These are phyloP conservation scores for Cicer arietinum DNA, from an alignment of 306 rosid genomes.

Conservation along the genomic window DNA sequence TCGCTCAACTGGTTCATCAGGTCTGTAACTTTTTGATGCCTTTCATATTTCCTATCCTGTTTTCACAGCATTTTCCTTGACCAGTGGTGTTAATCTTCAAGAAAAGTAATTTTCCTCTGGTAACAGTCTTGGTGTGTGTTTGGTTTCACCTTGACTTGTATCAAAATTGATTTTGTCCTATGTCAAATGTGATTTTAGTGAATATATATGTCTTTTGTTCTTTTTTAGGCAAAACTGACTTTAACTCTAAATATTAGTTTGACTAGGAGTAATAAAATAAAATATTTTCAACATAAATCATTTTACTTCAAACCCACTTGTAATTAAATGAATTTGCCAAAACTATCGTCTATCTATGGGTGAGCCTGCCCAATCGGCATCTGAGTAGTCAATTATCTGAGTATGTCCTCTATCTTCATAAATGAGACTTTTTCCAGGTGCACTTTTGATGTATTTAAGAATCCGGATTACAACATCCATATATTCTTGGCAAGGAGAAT, in stretches of 20 bases:
- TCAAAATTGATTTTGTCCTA: background rate
- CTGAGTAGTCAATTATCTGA: no score
- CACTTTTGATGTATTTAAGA: no score
- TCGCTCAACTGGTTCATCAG: constrained; percentile 71
- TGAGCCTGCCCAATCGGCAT: no score
- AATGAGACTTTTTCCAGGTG: no score
- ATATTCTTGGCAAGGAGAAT: no score
- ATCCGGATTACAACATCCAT: no score
- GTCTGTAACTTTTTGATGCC: constrained; percentile 47
- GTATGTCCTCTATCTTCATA: no score
- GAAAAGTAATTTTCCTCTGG: constrained; percentile 8
- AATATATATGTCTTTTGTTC: background rate
- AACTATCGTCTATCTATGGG: no score
- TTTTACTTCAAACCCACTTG: background rate
- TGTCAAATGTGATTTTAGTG: background rate
- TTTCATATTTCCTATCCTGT: background rate
- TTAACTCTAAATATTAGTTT: background rate
- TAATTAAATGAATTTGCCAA: no score
- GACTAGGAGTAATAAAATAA: background rate
- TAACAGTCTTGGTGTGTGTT: constrained; percentile 9
- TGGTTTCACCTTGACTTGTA: background rate
- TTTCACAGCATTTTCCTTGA: constrained; percentile 4
- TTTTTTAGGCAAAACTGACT: background rate
- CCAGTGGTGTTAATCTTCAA: background rate
- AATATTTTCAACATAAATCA: background rate